A percentile compares a stretch with the other conserved stretches of the same genome.
Evolutionary conservation across 202 grass and related monocot genomes (phyloP).

Genomic region (Cymbopogon flexuosus): DNA sequence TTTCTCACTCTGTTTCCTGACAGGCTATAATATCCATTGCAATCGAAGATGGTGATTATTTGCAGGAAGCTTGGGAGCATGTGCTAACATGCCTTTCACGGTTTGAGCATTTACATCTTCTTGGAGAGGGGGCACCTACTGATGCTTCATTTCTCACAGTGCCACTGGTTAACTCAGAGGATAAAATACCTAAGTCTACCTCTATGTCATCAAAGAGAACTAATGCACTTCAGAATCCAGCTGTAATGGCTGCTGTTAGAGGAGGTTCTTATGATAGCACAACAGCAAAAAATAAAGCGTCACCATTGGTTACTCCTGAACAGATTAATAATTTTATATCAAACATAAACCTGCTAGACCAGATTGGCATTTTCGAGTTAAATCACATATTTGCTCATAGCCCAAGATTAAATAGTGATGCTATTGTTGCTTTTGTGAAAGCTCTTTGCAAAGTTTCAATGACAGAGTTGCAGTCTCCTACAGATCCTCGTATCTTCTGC

Average conservation of each 20-base stretch:
- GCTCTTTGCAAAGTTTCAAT: conserved; percentile 97
- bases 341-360: conserved; percentile 89
- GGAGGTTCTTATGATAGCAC: conserved; percentile 93
- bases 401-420: conserved; percentile 90
- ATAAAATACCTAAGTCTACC: conserved; percentile 51
- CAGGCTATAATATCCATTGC: conserved; percentile 97
- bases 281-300: conserved; percentile 49
- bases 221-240: conserved; percentile 91
- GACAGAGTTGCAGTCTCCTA: conserved; percentile 71
- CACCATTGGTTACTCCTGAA: conserved; percentile 68
- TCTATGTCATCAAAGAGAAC: conserved; percentile 41
- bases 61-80: conserved; percentile 98
- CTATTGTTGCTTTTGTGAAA: conserved; percentile 97
- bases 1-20: conserved; percentile 13
- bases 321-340: conserved; percentile 96
- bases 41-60: conserved; percentile 95
- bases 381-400: conserved; percentile 99
- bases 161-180: conserved; percentile 53
- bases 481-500: conserved; percentile 94
- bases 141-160: conserved; percentile 92
- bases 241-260: conserved; percentile 84
- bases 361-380: conserved; percentile 94
- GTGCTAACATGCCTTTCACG: conserved; percentile 95
- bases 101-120: conserved; percentile 93
- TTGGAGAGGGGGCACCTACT: conserved; percentile 87